Base-by-base conservation (phyloP, 306 rosid genomes). In the Trifolium repens region DNA sequence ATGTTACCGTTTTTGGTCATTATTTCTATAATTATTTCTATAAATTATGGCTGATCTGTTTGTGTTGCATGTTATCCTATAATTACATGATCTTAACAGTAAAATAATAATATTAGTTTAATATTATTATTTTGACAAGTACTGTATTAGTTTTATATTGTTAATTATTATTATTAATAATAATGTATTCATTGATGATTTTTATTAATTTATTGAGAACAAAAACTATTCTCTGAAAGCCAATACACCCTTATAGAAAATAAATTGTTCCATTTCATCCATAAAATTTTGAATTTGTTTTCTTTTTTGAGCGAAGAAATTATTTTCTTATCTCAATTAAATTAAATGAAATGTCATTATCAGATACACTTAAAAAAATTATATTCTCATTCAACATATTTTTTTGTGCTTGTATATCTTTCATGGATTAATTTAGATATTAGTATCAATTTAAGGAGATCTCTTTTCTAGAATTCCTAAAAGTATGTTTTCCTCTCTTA, bases 1-100 rank as follows among this genome's bases (percentile, higher is more conserved):
- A 43, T 67, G 54, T 69, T 66, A 69, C 73, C 74, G 59, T 79
- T 78, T 32, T 74, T 55, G 13, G 60, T 75, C 79, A 78, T 75
- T 71, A 22, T 78, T 78, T 74, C 65, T 44, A 52, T 34, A 53
- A 35, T 69, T 69, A 26, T 73, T 77, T 74, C 65, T 44, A 57
- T 43, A 60, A 32, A 26, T 26, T 58, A 54, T 62, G 58, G 43
- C 40, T 54, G 67, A 53, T 54, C 42, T 55, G 49, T 2, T 24
- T 53, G 14, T 46, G 27, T 61, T 27, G 76, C 14, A 49, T 71
- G 44, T 70, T 73, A 46, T 27, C 81, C 1, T 53, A 60, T 78
- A 49, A 35, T 78, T 22, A 60, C 63, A 47, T 78, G 65, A 72
- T 76, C 47, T 54, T 53, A 57, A 30, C n/a, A 13, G 72, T 65